A percentile compares a stretch with the other conserved stretches of the same genome.
Conservation (phyloP, 2,329 filamentous ascomycete genomes). For the Ramularia collo-cygni region DNA sequence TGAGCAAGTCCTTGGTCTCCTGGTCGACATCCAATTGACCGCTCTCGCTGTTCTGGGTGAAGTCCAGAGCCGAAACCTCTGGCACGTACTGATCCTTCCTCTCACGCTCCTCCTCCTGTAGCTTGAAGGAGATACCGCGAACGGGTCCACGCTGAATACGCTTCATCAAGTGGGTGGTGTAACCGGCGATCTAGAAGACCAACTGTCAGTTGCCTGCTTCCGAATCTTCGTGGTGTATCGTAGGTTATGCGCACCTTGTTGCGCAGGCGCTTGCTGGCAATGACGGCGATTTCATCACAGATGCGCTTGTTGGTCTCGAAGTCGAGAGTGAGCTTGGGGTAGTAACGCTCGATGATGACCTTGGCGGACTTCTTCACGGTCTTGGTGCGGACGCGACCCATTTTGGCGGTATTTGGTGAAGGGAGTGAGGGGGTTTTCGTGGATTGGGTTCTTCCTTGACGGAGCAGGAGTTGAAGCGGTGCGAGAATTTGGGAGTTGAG, state of each 20-base stretch:
- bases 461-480: not conserved
- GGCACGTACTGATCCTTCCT: constrained; percentile 99
- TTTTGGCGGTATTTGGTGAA: constrained; percentile 33
- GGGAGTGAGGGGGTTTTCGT: constrained; percentile 7
- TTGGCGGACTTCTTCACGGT: constrained; percentile 86
- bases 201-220: constrained; percentile 1
- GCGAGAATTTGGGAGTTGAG: not conserved
- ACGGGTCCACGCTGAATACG: constrained; percentile 98
- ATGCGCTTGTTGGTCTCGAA: constrained; percentile 99
- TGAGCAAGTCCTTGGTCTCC: constrained; percentile 98
- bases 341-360: constrained; percentile 99
- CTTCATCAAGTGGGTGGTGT: constrained; percentile 97
- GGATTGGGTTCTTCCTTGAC: not conserved
- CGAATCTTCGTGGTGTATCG: not conserved
- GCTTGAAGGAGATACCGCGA: constrained; percentile 99
- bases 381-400: constrained; percentile 54
- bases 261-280: constrained; percentile 95
- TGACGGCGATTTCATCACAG: constrained; percentile 99
- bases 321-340: constrained; percentile 91
- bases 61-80: constrained; percentile 97
- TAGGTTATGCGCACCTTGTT: constrained; percentile 71
- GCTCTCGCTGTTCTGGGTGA: constrained; percentile 86
- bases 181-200: constrained; percentile 75
- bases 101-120: constrained; percentile 99
- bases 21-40: constrained; percentile 91